Percentiles rank a stretch among this genome's conserved stretches.
These are phyloP conservation scores for Vaucheria bursata DNA, from an alignment of 352 stramenopile genomes.

Conservation along the genomic window DNA sequence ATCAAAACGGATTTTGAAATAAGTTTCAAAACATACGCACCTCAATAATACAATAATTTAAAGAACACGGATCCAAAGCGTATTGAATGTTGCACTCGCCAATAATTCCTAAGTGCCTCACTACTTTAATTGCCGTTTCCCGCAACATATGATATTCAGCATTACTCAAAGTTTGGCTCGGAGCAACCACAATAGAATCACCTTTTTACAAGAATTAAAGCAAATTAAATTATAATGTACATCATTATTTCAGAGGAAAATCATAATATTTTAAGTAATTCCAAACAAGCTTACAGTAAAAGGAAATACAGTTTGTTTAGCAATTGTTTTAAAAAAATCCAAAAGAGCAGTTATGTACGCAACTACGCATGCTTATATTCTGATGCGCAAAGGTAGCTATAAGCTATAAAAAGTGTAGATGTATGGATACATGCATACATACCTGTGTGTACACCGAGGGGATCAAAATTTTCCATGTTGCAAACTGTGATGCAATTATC, in stretches of 20 bases:
- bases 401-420: too few relatives aligned
- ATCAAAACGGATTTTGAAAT: neutral
- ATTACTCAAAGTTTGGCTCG: slow-evolving; percentile 91
- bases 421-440: too few relatives aligned
- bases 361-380: too few relatives aligned
- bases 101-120: slow-evolving; percentile 91
- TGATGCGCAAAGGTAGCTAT: too few relatives aligned
- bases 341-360: too few relatives aligned
- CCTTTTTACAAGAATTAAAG: slow-evolving; percentile 77
- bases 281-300: too few relatives aligned
- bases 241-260: neutral
- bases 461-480: slow-evolving; percentile 85
- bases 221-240: slow-evolving; percentile 8
- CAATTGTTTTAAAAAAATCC: too few relatives aligned
- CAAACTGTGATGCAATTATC: slow-evolving; percentile 97
- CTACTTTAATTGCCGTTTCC: slow-evolving; percentile 72
- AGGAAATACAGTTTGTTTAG: too few relatives aligned
- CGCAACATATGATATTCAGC: slow-evolving; percentile 94
- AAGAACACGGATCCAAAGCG: slow-evolving; percentile 80
- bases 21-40: slow-evolving; percentile 51
- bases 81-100: slow-evolving; percentile 99
- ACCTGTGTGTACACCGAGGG: slow-evolving; percentile 56
- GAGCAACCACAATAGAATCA: slow-evolving; percentile 93
- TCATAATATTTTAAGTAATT: neutral
- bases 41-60: slow-evolving; percentile 93